Evolutionary conservation across 306 rosid species (phyloP), one percentile per base, ranked within the genome.

Genomic region (Cyamopsis tetragonoloba): DNA sequence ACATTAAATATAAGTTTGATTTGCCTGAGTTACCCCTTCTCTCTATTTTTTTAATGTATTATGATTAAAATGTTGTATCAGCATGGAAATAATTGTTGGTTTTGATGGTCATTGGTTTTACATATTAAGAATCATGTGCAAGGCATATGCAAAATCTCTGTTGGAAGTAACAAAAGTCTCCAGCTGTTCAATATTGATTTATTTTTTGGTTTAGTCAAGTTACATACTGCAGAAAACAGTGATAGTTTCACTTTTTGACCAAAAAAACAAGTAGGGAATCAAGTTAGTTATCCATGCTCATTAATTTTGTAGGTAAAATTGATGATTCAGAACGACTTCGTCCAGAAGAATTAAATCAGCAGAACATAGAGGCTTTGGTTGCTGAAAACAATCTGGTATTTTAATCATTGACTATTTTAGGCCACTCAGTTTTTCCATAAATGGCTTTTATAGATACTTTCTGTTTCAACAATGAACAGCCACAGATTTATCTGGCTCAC

Each of bases 341-440:
- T 53, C 98, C 98, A 14, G 98, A 93, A 79, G 98, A 93, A 82
- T 79, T 93, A 75, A 93, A 93, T 77, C 98, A 93, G 59, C 98
- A 93, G 68, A 93, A 86, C 66, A 93, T 93, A 76, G 97, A 93
- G 83, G 98, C 98, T 51, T 74, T 93, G 82, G 95, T 93, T 80
- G 96, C 98, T 11, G 98, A 93, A 83, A 86, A 58, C 79, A 89
- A 93, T 85, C 82, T 90, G 98, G 97, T 93, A 88, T 23, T 72
- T 60, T 51, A 57, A 14, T 48, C 37, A 37, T 5, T 63, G 32
- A 44, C 37, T 72, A 65, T 44, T 62, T 11, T 11, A 53, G 31
- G 46, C 56, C 46, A 48, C 63, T 67, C 41, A 37, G n/a, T 64
- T 55, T 55, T 38, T 67, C 38, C 34, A n/a, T 55, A 13, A 23